A percentile compares a stretch with the other conserved stretches of the same genome.
These are phyloP conservation scores for Novymonas esmeraldas DNA, from an alignment of 208 protist genomes.

Conservation along the genomic window DNA sequence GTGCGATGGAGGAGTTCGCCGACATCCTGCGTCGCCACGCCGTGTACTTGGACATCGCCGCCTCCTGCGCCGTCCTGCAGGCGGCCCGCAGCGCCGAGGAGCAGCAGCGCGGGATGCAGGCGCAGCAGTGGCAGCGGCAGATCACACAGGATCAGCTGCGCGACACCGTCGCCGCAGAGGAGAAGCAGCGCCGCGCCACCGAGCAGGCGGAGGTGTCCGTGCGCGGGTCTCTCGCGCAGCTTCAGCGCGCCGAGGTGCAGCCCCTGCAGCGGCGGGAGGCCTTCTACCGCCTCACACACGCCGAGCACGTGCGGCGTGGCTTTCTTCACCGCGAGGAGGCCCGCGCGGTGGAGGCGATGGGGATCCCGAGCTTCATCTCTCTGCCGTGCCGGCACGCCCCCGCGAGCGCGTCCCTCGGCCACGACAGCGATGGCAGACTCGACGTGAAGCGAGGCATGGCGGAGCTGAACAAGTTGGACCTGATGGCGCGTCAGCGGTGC, in stretches of 20 bases:
- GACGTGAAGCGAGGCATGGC: not conserved
- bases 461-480: constrained; percentile 36
- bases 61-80: constrained; percentile 11
- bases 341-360: constrained; percentile 31
- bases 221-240: constrained; percentile 27
- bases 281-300: constrained; percentile 28
- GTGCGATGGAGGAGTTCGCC: constrained; percentile 13
- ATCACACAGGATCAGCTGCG: constrained; percentile 20
- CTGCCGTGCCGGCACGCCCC: constrained; percentile 1
- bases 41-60: constrained; percentile 11
- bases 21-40: constrained; percentile 5
- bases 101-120: not conserved
- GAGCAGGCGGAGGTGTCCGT: constrained; percentile 18
- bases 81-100: not conserved
- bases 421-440: not conserved
- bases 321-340: constrained; percentile 51
- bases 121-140: constrained; percentile 29
- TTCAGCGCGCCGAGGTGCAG: constrained; percentile 23
- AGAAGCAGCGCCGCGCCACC: constrained; percentile 2
- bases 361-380: constrained; percentile 32
- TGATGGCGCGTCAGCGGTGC: constrained; percentile 38
- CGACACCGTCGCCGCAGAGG: constrained; percentile 22
- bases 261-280: constrained; percentile 26
- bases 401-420: not conserved
- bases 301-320: constrained; percentile 37